Conservation (phyloP, 306 rosid genomes). For the Dalbergia cochinchinensis region DNA sequence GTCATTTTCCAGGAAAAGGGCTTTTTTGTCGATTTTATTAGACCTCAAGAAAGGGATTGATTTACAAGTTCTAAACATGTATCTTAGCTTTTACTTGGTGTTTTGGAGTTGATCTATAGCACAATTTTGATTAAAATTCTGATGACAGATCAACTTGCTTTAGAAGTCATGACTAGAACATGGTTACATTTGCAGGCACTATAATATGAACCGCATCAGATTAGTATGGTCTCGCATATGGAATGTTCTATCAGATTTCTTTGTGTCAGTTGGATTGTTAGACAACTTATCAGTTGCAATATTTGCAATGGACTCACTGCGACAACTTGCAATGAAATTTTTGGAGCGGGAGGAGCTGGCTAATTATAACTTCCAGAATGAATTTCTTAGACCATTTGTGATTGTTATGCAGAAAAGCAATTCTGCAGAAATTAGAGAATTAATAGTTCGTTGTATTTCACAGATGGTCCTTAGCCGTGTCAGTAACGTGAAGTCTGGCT, state of each 20-base stretch:
- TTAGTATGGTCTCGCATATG: constrained; percentile 99
- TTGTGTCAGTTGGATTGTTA: constrained; percentile 95
- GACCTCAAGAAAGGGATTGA: constrained; percentile 27
- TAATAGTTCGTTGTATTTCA: constrained; percentile 95
- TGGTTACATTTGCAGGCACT: constrained; percentile 86
- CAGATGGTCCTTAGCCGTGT: constrained; percentile 99
- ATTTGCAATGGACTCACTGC: constrained; percentile 97
- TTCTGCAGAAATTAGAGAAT: constrained; percentile 91
- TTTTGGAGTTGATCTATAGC: constrained; percentile 22
- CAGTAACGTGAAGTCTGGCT: constrained; percentile 96
- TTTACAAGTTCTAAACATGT: constrained; percentile 27
- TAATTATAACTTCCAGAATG: constrained; percentile 97
- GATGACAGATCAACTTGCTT: constrained; percentile 26
- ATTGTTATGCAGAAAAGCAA: constrained; percentile 95
- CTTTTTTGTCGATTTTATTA: neutral
- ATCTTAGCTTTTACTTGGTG: constrained; percentile 15
- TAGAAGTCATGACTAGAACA: constrained; percentile 36
- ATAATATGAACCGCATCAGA: constrained; percentile 98
- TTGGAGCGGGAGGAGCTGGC: constrained; percentile 99
- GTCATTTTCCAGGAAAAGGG: constrained; percentile 12
- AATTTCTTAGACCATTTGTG: constrained; percentile 96
- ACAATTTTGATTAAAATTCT: constrained; percentile 31
- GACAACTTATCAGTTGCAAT: constrained; percentile 98
- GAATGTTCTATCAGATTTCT: constrained; percentile 97
- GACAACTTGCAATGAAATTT: constrained; percentile 99